Evolutionary conservation across 225 moss, liverwort and hornwort genomes (phyloP).

Genomic region (Bryoerythrophyllum caledonicum): DNA sequence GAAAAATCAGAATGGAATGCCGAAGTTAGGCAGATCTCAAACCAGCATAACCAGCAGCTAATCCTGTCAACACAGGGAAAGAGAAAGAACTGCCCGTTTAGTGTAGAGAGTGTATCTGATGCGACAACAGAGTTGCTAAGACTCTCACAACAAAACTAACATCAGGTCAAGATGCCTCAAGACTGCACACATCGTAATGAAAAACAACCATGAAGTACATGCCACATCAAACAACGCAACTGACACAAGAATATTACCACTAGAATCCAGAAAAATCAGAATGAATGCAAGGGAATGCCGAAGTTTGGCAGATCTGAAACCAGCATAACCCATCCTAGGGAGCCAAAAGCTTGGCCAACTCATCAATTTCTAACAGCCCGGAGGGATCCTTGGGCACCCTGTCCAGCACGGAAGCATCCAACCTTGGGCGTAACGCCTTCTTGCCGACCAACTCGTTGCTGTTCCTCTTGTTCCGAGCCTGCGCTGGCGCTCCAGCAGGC

Average conservation of each 20-base stretch:
- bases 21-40: background rate
- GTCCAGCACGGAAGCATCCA: constrained; percentile 33
- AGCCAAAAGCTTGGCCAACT: constrained; percentile 58
- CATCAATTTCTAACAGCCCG: constrained; percentile 54
- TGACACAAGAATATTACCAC: background rate
- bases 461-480: constrained; percentile 42
- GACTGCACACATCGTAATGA: no score
- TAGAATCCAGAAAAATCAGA: background rate
- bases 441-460: constrained; percentile 45
- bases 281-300: background rate
- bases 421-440: constrained; percentile 35
- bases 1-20: background rate
- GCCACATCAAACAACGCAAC: background rate
- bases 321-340: constrained; percentile 23
- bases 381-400: constrained; percentile 45
- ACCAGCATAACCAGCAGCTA: background rate
- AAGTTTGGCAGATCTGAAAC: background rate
- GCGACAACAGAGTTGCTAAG: no score
- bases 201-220: no score
- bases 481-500: constrained; percentile 34
- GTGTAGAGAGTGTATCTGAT: no score
- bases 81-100: no score
- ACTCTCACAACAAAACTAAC: no score
- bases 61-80: no score
- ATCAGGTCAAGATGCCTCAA: no score